phyloP scores from a whole-genome alignment of 2,329 filamentous ascomycete species.

The Aspergillus ibericus region DNA sequence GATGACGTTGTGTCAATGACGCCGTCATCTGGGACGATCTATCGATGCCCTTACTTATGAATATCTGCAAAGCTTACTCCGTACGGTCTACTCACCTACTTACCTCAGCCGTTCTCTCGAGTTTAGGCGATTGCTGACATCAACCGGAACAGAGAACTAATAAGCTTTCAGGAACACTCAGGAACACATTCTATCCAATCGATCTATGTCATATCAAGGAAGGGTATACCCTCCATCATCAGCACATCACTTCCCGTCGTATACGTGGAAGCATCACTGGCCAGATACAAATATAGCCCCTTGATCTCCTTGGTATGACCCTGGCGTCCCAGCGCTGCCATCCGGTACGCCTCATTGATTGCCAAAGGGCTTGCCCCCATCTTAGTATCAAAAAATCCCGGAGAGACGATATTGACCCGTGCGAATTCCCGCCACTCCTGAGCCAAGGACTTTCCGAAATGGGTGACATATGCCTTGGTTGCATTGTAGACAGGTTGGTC shows the following conservation, averaged over 20 bases:
- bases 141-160: too few species aligned
- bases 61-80: too few species aligned
- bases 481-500: conserved; percentile 48
- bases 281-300: conserved; percentile 47
- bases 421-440: conserved; percentile 60
- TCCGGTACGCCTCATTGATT: conserved; percentile 47
- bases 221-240: conserved; percentile 50
- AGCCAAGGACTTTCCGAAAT: conserved; percentile 57
- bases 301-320: conserved; percentile 38
- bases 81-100: too few species aligned
- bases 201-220: too few species aligned
- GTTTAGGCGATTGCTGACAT: too few species aligned
- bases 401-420: conserved; percentile 56
- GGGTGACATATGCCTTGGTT: conserved; percentile 57
- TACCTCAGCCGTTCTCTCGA: too few species aligned
- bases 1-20: too few species aligned
- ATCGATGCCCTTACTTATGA: too few species aligned
- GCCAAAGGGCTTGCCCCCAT: conserved; percentile 50
- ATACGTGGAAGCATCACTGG: conserved; percentile 48
- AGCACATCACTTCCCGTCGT: conserved; percentile 51
- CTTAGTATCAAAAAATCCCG: conserved; percentile 58
- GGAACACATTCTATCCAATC: too few species aligned
- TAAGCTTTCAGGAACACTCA: too few species aligned
- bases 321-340: conserved; percentile 48
- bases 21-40: too few species aligned